Evolutionary conservation across 306 rosid genomes (phyloP), one percentile per base, ranked within the genome.

Genomic region (Abrus precatorius): DNA sequence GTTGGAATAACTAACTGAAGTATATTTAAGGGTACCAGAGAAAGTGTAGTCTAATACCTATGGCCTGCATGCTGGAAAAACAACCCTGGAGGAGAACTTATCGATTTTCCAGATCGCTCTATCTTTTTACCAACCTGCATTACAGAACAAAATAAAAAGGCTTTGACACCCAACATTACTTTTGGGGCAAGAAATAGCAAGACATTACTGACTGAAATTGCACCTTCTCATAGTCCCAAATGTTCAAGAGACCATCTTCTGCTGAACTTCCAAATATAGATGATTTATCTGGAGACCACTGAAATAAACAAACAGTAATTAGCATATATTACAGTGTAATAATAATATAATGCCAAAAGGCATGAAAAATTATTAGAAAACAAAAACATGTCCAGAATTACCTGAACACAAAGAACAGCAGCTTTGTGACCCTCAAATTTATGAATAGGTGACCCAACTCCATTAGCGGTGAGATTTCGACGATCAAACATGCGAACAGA

Each of bases 331-430:
- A 44, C 38, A 36, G 70, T 41, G 5, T 44, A 60, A 9, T 44
- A 33, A 67, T 43, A 44, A 62, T 41, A 83, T 69, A 72, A 34
- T 63, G 47, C 60, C 56, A 61, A n/a, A 53, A 76, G 27, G 13
- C 49, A 13, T 38, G 64, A 54, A 55, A 49, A 57, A 71, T 64
- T 48, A 55, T 48, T 41, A 41, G 13, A 63, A 48, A 20, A 57
- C 6, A 50, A 64, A 33, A 67, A 10, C 20, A 45, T 66, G 32
- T 33, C 30, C 36, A 32, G 29, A 41, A 75, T 43, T 68, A 93
- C 99, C 99, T 96, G 99, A 74, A 96, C 99, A 81, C 98, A 96
- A 52, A 96, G 99, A 86, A 96, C 99, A 28, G 99, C 99, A 68
- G 97, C 98, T 83, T 88, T 92, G 85, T 96, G 99, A 79, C 97